A percentile compares a stretch with the other conserved stretches of the same genome.
These are phyloP conservation scores for Bacidia gigantensis DNA, from an alignment of 495 filamentous ascomycete species.

Conservation along the genomic window DNA sequence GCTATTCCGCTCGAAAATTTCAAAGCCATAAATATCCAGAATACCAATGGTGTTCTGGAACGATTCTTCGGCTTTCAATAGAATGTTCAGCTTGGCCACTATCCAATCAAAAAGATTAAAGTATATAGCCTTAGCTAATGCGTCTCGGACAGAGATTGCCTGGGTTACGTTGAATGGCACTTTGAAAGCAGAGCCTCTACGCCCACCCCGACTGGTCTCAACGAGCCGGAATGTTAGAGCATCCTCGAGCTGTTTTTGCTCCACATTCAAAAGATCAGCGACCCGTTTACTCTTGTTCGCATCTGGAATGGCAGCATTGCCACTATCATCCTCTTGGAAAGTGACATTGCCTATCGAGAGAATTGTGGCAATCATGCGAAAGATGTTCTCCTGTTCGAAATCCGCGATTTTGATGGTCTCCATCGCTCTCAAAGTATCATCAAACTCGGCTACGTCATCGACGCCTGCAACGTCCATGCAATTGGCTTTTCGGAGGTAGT, in stretches of 20 bases:
- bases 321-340: constrained; percentile 74
- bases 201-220: constrained; percentile 76
- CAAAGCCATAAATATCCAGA: constrained; percentile 98
- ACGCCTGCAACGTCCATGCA: constrained; percentile 89
- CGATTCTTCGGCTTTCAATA: not conserved
- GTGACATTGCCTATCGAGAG: constrained; percentile 91
- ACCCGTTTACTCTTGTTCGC: constrained; percentile 87
- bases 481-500: constrained; percentile 89
- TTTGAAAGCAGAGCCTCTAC: constrained; percentile 71
- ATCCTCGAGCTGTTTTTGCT: constrained; percentile 64
- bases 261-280: constrained; percentile 85
- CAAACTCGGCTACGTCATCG: constrained; percentile 81
- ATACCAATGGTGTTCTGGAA: constrained; percentile 61
- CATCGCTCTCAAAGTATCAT: constrained; percentile 90
- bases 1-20: constrained; percentile 98
- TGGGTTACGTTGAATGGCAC: constrained; percentile 84
- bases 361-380: constrained; percentile 87
- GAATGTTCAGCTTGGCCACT: constrained; percentile 44
- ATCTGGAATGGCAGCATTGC: constrained; percentile 59
- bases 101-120: constrained; percentile 99
- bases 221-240: constrained; percentile 81
- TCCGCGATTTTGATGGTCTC: constrained; percentile 79
- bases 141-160: constrained; percentile 86
- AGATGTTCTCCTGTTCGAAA: constrained; percentile 87
- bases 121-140: constrained; percentile 87